Percentiles rank a stretch among this genome's conserved stretches.
Evolutionary conservation across 1,139 yeast genomes (phyloP).

Genomic region (Saccharomyces uvarum): DNA sequence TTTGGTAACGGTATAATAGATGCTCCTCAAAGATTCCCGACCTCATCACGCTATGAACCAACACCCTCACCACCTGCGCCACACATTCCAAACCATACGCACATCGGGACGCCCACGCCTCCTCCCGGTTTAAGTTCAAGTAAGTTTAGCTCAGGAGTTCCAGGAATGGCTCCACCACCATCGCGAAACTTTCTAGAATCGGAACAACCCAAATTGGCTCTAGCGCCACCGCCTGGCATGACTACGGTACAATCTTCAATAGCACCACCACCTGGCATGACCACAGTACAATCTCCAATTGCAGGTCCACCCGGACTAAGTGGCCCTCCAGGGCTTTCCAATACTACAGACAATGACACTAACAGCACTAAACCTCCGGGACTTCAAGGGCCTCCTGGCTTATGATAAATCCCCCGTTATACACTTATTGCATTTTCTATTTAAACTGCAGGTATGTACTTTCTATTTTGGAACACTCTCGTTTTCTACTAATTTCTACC

Average conservation of each 20-base stretch:
- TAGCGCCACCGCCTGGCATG: neutral
- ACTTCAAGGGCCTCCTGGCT: neutral
- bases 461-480: neutral
- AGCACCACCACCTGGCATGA: neutral
- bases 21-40: neutral
- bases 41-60: neutral
- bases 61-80: neutral
- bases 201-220: neutral
- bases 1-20: neutral
- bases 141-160: neutral
- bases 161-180: neutral
- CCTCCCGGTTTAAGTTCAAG: conserved; percentile 10
- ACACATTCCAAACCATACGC: neutral
- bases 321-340: neutral
- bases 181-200: neutral
- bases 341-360: neutral
- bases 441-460: neutral
- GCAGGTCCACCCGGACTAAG: neutral
- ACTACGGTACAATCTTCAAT: neutral
- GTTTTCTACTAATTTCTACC: neutral
- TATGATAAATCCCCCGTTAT: neutral
- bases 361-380: neutral
- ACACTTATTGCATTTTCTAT: neutral
- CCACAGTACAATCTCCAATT: neutral
- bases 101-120: neutral